Percentiles rank a stretch among this genome's conserved stretches.
Conservation (phyloP, 805 yeast species). For the Schwanniomyces vanrijiae region DNA sequence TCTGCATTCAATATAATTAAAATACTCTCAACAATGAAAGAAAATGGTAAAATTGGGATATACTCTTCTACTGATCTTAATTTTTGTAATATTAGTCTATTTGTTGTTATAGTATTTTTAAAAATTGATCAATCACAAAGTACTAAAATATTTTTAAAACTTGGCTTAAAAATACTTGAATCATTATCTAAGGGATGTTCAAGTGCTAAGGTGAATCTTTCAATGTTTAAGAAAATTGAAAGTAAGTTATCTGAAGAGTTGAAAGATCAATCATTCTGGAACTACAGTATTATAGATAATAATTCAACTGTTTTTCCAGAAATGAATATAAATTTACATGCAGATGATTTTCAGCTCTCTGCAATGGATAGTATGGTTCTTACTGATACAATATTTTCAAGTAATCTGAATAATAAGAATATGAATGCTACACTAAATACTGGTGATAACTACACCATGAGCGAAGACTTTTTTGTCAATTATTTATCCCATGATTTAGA, state of each 20-base stretch:
- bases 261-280: neutral
- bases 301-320: neutral
- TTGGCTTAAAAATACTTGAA: conserved; percentile 12
- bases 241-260: neutral
- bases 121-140: conserved; percentile 13
- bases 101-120: conserved; percentile 11
- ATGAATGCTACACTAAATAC: neutral
- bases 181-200: conserved; percentile 12
- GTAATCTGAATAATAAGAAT: neutral
- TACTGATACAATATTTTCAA: neutral
- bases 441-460: neutral
- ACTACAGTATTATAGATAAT: neutral
- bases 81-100: conserved; percentile 13
- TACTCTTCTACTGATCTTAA: conserved; percentile 15
- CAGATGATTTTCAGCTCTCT: neutral
- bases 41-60: conserved; percentile 11
- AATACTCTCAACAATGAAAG: conserved; percentile 11
- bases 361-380: neutral
- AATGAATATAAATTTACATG: neutral
- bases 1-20: conserved; percentile 14
- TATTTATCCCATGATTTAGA: neutral
- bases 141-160: conserved; percentile 11
- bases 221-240: neutral
- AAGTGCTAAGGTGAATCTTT: conserved; percentile 10
- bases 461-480: neutral